Conservation (phyloP, 805 yeast genomes). For the Ogataea wickerhamii region DNA sequence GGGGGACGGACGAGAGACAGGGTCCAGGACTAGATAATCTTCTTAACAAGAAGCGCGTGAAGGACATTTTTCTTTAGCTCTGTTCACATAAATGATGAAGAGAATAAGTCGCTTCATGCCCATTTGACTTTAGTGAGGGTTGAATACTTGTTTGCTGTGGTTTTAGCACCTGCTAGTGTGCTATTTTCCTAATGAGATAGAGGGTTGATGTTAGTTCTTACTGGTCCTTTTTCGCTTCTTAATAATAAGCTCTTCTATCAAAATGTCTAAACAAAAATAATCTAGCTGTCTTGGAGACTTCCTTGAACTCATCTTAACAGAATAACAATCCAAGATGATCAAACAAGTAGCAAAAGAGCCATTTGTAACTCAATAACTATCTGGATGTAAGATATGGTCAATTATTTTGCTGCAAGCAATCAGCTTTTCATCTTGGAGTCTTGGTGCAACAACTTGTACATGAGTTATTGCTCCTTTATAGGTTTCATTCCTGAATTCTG, state of each 20-base stretch:
- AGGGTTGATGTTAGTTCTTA: no score
- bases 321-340: no score
- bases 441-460: constrained; percentile 56
- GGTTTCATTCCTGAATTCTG: neutral
- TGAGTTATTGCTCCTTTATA: constrained; percentile 50
- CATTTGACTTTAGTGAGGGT: no score
- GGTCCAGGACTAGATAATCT: neutral
- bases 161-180: neutral
- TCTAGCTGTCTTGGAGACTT: no score
- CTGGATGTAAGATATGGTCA: constrained; percentile 1
- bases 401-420: constrained; percentile 6
- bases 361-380: no score
- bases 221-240: no score
- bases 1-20: neutral
- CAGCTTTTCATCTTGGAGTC: constrained; percentile 54
- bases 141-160: neutral
- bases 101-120: no score
- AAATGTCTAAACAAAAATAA: no score
- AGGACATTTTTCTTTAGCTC: neutral
- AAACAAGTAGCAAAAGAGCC: no score
- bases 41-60: neutral
- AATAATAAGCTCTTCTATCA: no score
- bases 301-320: no score
- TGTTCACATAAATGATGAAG: no score
- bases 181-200: neutral